phyloP scores from a whole-genome alignment of 192 early-diverging fungal genomes.

The Lunasporangiospora selenospora region DNA sequence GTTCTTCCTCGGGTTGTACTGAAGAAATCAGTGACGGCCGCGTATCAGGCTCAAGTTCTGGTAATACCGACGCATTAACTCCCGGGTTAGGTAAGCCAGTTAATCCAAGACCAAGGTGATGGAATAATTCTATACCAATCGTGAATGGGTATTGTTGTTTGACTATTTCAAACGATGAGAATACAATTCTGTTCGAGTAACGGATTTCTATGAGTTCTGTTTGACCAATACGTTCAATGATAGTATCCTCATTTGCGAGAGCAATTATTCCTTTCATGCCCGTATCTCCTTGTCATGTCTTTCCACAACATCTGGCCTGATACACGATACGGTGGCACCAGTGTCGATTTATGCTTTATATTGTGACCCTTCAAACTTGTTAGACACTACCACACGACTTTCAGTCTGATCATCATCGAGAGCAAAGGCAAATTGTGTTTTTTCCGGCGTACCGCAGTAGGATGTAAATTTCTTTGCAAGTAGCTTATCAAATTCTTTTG shows the following conservation, averaged over 20 bases:
- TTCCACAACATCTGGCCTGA: neutral
- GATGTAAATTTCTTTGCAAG: no score
- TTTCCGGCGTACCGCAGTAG: no score
- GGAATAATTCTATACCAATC: conserved; percentile 10
- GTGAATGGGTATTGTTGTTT: neutral
- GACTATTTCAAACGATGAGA: neutral
- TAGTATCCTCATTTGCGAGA: neutral
- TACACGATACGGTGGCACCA: conserved; percentile 1
- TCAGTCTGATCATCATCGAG: neutral
- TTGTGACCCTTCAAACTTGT: neutral
- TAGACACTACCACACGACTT: neutral
- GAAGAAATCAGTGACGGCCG: neutral
- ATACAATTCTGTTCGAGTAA: neutral
- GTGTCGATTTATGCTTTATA: conserved; percentile 8
- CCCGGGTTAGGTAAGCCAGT: neutral
- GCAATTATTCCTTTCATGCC: neutral
- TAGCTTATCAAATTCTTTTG: no score
- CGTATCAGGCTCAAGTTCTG: neutral
- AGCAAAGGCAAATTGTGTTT: neutral
- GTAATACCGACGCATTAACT: neutral
- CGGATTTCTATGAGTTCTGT: conserved; percentile 2
- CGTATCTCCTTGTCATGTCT: neutral
- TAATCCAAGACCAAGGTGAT: conserved; percentile 5
- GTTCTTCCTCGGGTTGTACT: neutral
- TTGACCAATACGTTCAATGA: neutral